These are phyloP conservation scores for Yamadazyma sp. DNA, from an alignment of 805 yeast species.

Conservation along the genomic window DNA sequence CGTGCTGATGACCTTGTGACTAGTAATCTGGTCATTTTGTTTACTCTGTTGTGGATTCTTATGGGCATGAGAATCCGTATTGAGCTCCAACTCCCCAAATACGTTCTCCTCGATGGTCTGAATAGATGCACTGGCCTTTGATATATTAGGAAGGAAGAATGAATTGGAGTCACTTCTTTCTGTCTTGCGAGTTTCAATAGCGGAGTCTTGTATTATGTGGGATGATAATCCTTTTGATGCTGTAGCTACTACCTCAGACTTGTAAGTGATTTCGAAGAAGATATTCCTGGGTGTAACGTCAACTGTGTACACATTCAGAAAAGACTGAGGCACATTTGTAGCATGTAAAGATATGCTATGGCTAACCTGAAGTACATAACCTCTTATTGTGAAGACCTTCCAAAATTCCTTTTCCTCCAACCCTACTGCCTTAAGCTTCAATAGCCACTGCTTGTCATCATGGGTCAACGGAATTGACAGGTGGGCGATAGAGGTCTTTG, in stretches of 20 bases:
- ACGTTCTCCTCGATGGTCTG: slow-evolving; percentile 44
- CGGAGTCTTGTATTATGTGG: slow-evolving; percentile 16
- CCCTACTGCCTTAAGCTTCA: slow-evolving; percentile 70
- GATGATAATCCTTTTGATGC: slow-evolving; percentile 21
- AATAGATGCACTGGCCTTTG: slow-evolving; percentile 34
- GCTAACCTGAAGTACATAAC: slow-evolving; percentile 63
- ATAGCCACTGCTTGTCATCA: slow-evolving; percentile 73
- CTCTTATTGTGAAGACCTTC: slow-evolving; percentile 74
- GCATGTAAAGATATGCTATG: slow-evolving; percentile 19
- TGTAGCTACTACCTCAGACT: slow-evolving; percentile 30
- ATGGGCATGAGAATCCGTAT: slow-evolving; percentile 20
- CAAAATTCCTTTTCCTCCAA: slow-evolving; percentile 70
- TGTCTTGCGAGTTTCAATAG: slow-evolving; percentile 1
- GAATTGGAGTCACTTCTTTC: slow-evolving; percentile 22
- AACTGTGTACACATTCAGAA: slow-evolving; percentile 1
- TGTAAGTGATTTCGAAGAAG: slow-evolving; percentile 38
- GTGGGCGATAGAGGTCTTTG: slow-evolving; percentile 6
- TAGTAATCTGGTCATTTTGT: slow-evolving; percentile 13
- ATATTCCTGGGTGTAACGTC: slow-evolving; percentile 30
- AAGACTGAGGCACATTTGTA: not conserved
- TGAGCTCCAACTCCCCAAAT: slow-evolving; percentile 45
- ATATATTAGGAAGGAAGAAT: slow-evolving; percentile 29
- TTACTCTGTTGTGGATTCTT: not conserved
- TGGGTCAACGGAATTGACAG: slow-evolving; percentile 45
- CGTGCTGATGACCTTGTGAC: slow-evolving; percentile 38